These are phyloP conservation scores for Xylariomycetidae sp. DNA, from an alignment of 2,329 filamentous ascomycete genomes.

Conservation along the genomic window DNA sequence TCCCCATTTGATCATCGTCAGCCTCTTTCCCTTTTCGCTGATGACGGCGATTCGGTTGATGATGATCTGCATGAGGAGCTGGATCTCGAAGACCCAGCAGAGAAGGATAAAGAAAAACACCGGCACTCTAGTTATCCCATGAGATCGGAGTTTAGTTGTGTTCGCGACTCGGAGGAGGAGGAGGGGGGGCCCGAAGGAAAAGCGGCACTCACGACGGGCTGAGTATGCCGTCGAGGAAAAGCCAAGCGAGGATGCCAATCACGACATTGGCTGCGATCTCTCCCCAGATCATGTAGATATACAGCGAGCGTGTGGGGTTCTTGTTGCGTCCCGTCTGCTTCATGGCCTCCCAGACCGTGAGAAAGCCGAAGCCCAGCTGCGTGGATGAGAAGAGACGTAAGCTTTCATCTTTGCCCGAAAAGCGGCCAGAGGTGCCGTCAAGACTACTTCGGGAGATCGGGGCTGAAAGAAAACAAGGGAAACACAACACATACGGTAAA, in stretches of 20 bases:
- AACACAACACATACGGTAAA: too few relatives aligned
- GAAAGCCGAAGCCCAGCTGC: slow-evolving; percentile 11
- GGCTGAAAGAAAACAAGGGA: too few relatives aligned
- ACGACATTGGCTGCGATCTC: slow-evolving; percentile 35
- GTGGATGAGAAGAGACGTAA: too few relatives aligned
- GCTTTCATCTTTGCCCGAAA: too few relatives aligned
- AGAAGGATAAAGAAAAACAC: slow-evolving; percentile 32
- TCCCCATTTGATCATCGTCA: slow-evolving; percentile 41
- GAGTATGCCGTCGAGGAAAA: slow-evolving; percentile 34
- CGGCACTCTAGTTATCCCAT: slow-evolving; percentile 23
- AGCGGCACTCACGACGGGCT: slow-evolving; percentile 7
- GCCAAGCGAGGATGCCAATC: slow-evolving; percentile 35
- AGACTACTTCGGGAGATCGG: too few relatives aligned
- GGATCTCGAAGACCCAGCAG: slow-evolving; percentile 42
- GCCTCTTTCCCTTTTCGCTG: slow-evolving; percentile 35
- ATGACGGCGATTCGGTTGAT: slow-evolving; percentile 50
- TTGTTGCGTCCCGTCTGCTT: slow-evolving; percentile 11
- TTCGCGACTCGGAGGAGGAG: too few relatives aligned
- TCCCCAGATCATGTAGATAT: slow-evolving; percentile 37
- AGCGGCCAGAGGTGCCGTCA: too few relatives aligned
- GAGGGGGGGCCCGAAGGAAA: too few relatives aligned
- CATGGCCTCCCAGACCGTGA: slow-evolving; percentile 11
- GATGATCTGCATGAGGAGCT: slow-evolving; percentile 51
- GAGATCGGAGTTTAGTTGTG: slow-evolving; percentile 3
- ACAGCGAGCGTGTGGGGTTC: slow-evolving; percentile 9